phyloP scores from a whole-genome alignment of 306 rosid species.

The Vigna reflexopilosa region DNA sequence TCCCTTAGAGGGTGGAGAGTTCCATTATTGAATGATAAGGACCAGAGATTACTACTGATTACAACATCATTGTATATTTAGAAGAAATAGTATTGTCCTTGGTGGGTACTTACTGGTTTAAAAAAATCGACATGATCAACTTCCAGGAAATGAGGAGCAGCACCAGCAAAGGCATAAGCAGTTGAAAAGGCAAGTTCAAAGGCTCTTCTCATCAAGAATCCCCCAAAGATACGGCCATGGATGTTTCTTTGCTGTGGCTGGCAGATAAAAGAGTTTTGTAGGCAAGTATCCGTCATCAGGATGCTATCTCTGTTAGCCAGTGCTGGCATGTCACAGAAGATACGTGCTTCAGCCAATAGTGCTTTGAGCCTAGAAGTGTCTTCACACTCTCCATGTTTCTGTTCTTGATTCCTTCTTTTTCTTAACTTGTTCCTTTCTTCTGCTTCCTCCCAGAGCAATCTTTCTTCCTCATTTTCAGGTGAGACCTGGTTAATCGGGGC shows the following conservation, averaged over 20 bases:
- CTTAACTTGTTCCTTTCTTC: conserved; percentile 72
- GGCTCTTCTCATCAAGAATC: conserved; percentile 90
- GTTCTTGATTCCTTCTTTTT: conserved; percentile 57
- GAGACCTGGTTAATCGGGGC: conserved; percentile 65
- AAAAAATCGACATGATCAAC: conserved; percentile 92
- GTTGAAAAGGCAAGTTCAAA: conserved; percentile 89
- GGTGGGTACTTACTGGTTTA: conserved; percentile 72
- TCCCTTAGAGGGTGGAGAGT: background rate
- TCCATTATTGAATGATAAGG: conserved; percentile 27
- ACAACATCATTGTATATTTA: background rate
- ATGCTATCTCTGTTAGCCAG: conserved; percentile 88
- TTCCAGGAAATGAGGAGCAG: conserved; percentile 81
- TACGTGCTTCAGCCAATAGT: conserved; percentile 77
- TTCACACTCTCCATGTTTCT: conserved; percentile 48
- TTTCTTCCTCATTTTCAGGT: conserved; percentile 71
- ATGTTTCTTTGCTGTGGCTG: conserved; percentile 93
- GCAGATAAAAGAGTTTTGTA: conserved; percentile 82
- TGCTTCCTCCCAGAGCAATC: conserved; percentile 78
- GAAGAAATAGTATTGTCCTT: background rate
- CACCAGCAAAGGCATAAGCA: conserved; percentile 82
- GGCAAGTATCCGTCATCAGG: conserved; percentile 73
- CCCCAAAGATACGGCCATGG: conserved; percentile 90
- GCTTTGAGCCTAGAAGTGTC: conserved; percentile 60
- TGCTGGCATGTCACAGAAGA: conserved; percentile 86
- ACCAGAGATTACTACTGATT: conserved; percentile 2